Evolutionary conservation across 2,329 filamentous ascomycete genomes (phyloP), one percentile per base, ranked within the genome.

Genomic region (Microdochium bolleyi): DNA sequence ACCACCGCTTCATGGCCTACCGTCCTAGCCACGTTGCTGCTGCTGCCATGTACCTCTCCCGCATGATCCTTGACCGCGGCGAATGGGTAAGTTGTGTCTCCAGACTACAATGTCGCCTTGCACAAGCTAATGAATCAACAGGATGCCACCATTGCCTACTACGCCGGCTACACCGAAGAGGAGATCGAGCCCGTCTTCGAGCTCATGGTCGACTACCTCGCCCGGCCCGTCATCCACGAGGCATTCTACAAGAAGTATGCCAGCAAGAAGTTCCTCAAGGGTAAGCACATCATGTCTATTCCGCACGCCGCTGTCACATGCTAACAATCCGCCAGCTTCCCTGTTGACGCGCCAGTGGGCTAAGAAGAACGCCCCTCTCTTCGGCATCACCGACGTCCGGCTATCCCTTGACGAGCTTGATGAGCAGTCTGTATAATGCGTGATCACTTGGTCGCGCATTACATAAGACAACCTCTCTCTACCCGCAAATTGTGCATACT

Each of bases 171-270:
- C 71, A 87, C 82, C 2, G 92, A 97, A 70, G 84, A 92, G 49
- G 89, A 99, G 71, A 91, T 99, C 61, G 83, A 92, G 68, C 92
- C 92, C 11, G 89, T 97, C 41, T 89, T 96, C 65, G 82, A 87
- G 62, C 80, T 97, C 56, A 96, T 99, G 92, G 84, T 99, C 56
- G 92, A 99, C 70, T 99, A 99, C 68, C 85, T 99, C 38, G 88
- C 88, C 54, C 85, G 89, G 13, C 94, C 92, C 24, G 88, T 96
- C 52, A 82, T 86, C 46, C 94, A 99, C 66, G 92, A 97, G 69
- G 95, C 94, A 37, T 96, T 99, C 79, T 97, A 96, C 80, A 96
- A 95, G 82, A 99, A 99, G 73, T 99, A 99, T 70, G 94, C 94
- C 53, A 95, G 90, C 82, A 99, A 97, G 79, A 96, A 96, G 74